phyloP scores from a whole-genome alignment of 2,329 filamentous ascomycete genomes.

The Gremmenia infestans region DNA sequence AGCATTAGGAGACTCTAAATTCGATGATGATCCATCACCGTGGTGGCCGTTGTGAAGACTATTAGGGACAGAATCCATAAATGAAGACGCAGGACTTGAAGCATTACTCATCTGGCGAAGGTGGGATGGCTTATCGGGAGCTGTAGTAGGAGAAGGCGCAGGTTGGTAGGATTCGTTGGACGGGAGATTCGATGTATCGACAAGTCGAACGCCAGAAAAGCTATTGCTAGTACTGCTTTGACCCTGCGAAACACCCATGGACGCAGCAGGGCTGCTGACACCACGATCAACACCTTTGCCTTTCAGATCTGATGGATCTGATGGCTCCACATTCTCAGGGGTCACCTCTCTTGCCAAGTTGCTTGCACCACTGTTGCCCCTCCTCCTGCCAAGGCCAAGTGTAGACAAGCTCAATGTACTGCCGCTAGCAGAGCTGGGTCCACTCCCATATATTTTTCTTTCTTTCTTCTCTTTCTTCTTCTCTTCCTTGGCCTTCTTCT shows the following conservation, averaged over 20 bases:
- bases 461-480: constrained; percentile 57
- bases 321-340: constrained; percentile 37
- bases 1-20: constrained; percentile 46
- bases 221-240: constrained; percentile 15
- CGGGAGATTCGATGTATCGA: constrained; percentile 18
- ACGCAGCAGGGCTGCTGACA: constrained; percentile 8
- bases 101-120: constrained; percentile 81
- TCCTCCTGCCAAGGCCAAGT: constrained; percentile 42
- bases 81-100: constrained; percentile 76
- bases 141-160: constrained; percentile 40
- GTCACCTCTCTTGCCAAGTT: constrained; percentile 55
- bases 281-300: constrained; percentile 65
- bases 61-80: constrained; percentile 59
- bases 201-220: constrained; percentile 19
- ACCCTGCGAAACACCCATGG: constrained; percentile 18
- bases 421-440: constrained; percentile 50
- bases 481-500: constrained; percentile 78
- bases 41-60: constrained; percentile 34
- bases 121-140: constrained; percentile 60
- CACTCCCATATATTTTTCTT: constrained; percentile 52
- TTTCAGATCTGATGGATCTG: constrained; percentile 40
- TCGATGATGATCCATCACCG: constrained; percentile 37
- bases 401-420: constrained; percentile 61
- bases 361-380: constrained; percentile 56
- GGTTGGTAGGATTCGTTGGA: constrained; percentile 38